Evolutionary conservation across 192 early-diverging fungal species (phyloP).

Genomic region (Geosiphon pyriformis): DNA sequence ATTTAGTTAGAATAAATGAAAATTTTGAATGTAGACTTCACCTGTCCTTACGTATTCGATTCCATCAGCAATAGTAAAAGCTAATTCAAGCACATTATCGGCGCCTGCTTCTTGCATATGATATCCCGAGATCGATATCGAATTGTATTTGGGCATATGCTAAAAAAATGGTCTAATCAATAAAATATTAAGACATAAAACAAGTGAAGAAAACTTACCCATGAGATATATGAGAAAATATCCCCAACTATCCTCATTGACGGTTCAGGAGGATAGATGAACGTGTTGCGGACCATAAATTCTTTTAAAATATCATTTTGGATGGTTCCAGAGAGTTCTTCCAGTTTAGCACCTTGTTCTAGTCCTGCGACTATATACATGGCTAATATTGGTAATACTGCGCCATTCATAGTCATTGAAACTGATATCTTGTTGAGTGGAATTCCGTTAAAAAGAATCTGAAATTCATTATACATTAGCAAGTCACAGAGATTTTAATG

Average conservation of each 20-base stretch:
- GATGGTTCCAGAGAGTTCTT: slow-evolving; percentile 80
- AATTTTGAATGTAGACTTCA: neutral
- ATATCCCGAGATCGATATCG: slow-evolving; percentile 92
- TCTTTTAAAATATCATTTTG: slow-evolving; percentile 93
- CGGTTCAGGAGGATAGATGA: slow-evolving; percentile 88
- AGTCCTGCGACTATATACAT: slow-evolving; percentile 86
- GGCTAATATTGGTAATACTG: slow-evolving; percentile 82
- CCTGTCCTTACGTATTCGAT: slow-evolving; percentile 75
- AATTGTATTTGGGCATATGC: slow-evolving; percentile 93
- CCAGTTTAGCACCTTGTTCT: slow-evolving; percentile 78
- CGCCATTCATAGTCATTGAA: slow-evolving; percentile 96
- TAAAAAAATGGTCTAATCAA: slow-evolving; percentile 17
- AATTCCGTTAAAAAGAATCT: slow-evolving; percentile 81
- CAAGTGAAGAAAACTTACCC: slow-evolving; percentile 31
- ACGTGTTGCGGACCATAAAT: slow-evolving; percentile 93
- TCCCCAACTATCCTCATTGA: slow-evolving; percentile 89
- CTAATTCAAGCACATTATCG: slow-evolving; percentile 80
- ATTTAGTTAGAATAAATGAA: neutral
- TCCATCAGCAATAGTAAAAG: slow-evolving; percentile 90
- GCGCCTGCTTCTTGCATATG: slow-evolving; percentile 92
- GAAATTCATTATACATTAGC: neutral
- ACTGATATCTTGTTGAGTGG: slow-evolving; percentile 88
- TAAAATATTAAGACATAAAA: neutral
- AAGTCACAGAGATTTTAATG: no score
- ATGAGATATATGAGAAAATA: slow-evolving; percentile 82